phyloP scores from a whole-genome alignment of 345 rosid species.

The Populus pruinosa region DNA sequence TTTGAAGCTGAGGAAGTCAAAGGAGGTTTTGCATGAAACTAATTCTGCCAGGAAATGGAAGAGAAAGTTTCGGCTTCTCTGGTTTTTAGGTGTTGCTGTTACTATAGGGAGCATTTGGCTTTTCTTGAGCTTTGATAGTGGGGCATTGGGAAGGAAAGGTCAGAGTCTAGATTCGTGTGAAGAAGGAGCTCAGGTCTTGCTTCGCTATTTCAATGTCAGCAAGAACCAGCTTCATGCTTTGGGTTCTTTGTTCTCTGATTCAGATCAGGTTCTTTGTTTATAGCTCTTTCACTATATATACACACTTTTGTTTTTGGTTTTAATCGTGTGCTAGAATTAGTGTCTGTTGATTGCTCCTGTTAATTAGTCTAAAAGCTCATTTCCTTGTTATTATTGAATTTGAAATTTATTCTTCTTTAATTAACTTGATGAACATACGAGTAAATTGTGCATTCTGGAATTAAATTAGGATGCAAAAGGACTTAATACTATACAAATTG shows the following conservation, averaged over 20 bases:
- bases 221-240: slow-evolving; percentile 55
- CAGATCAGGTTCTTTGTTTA: slow-evolving; percentile 53
- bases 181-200: slow-evolving; percentile 42
- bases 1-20: slow-evolving; percentile 41
- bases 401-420: neutral
- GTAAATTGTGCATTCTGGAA: neutral
- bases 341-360: slow-evolving; percentile 1
- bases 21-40: slow-evolving; percentile 35
- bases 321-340: slow-evolving; percentile 1
- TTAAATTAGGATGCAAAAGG: neutral
- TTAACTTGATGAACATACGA: neutral
- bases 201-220: slow-evolving; percentile 59
- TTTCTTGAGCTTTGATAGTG: slow-evolving; percentile 30
- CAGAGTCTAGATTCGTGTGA: slow-evolving; percentile 30
- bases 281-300: slow-evolving; percentile 5
- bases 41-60: slow-evolving; percentile 38
- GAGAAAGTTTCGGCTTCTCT: slow-evolving; percentile 36
- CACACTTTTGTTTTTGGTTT: neutral
- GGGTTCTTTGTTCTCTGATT: slow-evolving; percentile 57
- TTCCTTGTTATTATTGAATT: neutral
- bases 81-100: slow-evolving; percentile 37
- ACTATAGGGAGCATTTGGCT: slow-evolving; percentile 36
- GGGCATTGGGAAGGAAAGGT: slow-evolving; percentile 17
- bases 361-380: slow-evolving; percentile 7
- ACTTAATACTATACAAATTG: neutral